Evolutionary conservation across 306 rosid genomes (phyloP), one percentile per base, ranked within the genome.

Genomic region (Cucurbita moschata): DNA sequence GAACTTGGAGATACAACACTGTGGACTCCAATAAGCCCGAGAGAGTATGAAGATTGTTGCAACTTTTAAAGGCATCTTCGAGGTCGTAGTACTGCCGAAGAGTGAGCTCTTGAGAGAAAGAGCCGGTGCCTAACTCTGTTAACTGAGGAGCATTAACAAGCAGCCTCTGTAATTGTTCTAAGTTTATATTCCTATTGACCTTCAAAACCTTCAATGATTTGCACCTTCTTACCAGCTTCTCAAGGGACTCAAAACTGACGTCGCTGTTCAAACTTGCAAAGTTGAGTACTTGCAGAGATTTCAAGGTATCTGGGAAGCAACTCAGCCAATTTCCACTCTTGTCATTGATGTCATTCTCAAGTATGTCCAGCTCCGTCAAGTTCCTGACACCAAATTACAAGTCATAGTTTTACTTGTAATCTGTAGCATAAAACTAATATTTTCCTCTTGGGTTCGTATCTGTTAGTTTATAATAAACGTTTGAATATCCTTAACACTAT

Each of bases 291-390:
- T 89, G 96, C 83, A 92, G 69, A 39, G 94, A 89, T 18, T 91
- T 86, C 85, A 86, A 87, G 82, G 78, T 86, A 56, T 87, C 96
- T 4, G 92, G 96, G 83, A 92, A 92, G 82, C 88, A 86, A 71
- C 89, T 87, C 82, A 92, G 82, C 97, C 97, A 92, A 77, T 79
- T 63, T 10, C 92, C 97, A 79, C 76, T 85, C 78, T 68, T 83
- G 74, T 89, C 94, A n/a, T 81, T 84, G 39, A 92, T 83, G 21
- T 86, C 94, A 77, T 88, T 89, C 81, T 87, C 91, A 66, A 86
- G 96, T 79, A 91, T 85, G 86, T 89, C 96, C 13, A 91, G 91
- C 80, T 87, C 91, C 2, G 87, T 76, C 81, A 91, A 86, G 78
- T 85, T 91, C 83, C 97, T 91, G 89, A 71, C 68, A 72, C 72